Evolutionary conservation across 352 stramenopile species (phyloP), one percentile per base, ranked within the genome.

Genomic region (Pythium rhizo-oryzae): DNA sequence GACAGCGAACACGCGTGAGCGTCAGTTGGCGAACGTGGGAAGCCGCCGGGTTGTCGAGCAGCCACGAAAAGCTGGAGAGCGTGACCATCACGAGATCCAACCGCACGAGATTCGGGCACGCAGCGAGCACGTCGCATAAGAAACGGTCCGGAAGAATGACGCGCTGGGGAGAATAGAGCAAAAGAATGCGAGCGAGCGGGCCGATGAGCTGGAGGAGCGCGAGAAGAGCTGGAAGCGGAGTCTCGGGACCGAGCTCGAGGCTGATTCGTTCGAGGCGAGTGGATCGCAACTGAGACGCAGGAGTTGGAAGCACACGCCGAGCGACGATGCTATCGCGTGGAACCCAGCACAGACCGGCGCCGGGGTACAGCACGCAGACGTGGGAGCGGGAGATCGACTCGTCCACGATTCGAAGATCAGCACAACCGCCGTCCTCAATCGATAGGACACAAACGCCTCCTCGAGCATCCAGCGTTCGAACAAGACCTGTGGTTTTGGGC

Each of bases 311-410:
- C 8, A 57, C 8, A 9, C 21, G 59, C 13, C 59, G 13, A 5
- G 44, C 46, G 33, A 57, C 18, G 30, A 65, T 19, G 30, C 44
- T 30, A 1, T 65, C 46, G 12, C 59, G 30, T 23, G 13, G 28
- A 12, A 66, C 12, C 30, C 47, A 66, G 35, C 59, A 66, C 13
- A 66, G 8, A 2, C 47, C 46, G 9, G 59, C 59, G 18, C 59
- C 59, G 6, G 59, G 59, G 35, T 59, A 58, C 7, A 59, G 16
- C 13, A 66, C 23, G 37, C 59, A 28, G 15, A 59, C 18, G 23
- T 66, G 49, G 4, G 19, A n/a, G 8, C 18, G n/a, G 7, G 30
- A 37, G 13, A 30, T 23, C 47, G 49, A 52, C 5, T 66, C 59
- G 21, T 66, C 59, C 1, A 59, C 59, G 4, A 66, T n/a, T 24